Evolutionary conservation across 2,329 filamentous ascomycete genomes (phyloP).

Genomic region (Ophiostoma sp.): DNA sequence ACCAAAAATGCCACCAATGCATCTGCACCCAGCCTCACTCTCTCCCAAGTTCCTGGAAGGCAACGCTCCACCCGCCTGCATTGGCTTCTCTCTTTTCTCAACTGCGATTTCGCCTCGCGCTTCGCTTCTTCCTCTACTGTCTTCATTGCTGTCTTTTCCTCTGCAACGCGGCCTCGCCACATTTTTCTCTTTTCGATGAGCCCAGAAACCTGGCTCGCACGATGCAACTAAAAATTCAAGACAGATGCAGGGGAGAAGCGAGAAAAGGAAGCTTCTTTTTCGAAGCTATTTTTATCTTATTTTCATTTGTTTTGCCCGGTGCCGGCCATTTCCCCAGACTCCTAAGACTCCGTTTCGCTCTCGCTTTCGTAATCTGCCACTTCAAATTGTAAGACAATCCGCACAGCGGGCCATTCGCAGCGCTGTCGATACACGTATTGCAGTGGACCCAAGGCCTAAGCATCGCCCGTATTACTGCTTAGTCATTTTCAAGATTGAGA

Average conservation of each 20-base stretch:
- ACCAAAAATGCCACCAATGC: conserved; percentile 8
- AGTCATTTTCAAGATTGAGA: not conserved
- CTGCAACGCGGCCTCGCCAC: not conserved
- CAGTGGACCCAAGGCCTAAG: not conserved
- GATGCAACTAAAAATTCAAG: not conserved
- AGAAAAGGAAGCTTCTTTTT: not conserved
- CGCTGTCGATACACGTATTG: not conserved
- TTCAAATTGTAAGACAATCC: not conserved
- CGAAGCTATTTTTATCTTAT: not conserved
- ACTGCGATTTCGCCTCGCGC: not conserved
- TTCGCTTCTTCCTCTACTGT: not conserved
- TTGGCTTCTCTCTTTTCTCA: not conserved
- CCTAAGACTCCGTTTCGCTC: not conserved
- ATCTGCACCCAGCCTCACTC: conserved; percentile 25
- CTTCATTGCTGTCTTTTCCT: not conserved
- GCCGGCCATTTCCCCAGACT: not conserved
- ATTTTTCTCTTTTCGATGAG: not conserved
- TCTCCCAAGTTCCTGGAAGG: not conserved
- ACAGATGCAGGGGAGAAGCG: not conserved
- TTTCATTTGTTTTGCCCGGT: not conserved
- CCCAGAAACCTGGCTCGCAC: not conserved
- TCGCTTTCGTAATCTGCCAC: not conserved
- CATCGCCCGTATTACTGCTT: not conserved
- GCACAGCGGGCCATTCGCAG: not conserved
- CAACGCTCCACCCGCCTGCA: conserved; percentile 12